These are phyloP conservation scores for Prunus salicina DNA, from an alignment of 306 rosid species.

Conservation along the genomic window DNA sequence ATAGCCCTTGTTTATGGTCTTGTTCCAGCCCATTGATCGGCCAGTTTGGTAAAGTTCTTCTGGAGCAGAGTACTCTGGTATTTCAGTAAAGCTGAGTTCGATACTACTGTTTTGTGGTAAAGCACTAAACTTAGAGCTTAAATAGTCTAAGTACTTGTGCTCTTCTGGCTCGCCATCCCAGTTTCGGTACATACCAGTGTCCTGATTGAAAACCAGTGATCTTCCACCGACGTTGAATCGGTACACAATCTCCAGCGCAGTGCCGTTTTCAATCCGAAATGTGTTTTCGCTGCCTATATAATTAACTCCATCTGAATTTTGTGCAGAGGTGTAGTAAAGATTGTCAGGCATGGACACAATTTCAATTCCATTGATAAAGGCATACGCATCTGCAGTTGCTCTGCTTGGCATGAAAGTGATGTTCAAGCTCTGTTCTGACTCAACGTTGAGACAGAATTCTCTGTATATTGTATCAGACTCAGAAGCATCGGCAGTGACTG, in stretches of 20 bases:
- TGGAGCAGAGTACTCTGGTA: conserved; percentile 15
- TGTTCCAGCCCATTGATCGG: neutral
- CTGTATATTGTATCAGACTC: no score
- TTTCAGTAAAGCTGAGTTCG: neutral
- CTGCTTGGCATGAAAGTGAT: conserved; percentile 42
- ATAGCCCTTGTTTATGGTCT: neutral
- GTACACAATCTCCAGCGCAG: conserved; percentile 26
- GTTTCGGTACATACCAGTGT: conserved; percentile 33
- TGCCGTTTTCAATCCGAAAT: neutral
- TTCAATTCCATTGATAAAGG: conserved; percentile 74
- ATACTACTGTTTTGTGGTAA: accelerated
- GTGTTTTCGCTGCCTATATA: neutral
- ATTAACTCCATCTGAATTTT: neutral
- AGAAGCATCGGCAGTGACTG: no score
- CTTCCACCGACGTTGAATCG: conserved; percentile 33
- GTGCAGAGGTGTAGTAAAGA: conserved; percentile 37
- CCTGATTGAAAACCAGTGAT: neutral
- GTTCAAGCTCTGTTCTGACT: conserved; percentile 22
- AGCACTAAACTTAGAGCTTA: neutral
- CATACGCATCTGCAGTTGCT: conserved; percentile 28
- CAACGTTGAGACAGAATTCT: conserved; percentile 45
- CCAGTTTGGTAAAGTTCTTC: conserved; percentile 2
- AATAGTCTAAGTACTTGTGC: accelerated
- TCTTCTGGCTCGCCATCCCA: neutral
- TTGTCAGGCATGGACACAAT: conserved; percentile 64